Evolutionary conservation across 2,329 filamentous ascomycete genomes (phyloP).

Genomic region (Penicillium nordicum): DNA sequence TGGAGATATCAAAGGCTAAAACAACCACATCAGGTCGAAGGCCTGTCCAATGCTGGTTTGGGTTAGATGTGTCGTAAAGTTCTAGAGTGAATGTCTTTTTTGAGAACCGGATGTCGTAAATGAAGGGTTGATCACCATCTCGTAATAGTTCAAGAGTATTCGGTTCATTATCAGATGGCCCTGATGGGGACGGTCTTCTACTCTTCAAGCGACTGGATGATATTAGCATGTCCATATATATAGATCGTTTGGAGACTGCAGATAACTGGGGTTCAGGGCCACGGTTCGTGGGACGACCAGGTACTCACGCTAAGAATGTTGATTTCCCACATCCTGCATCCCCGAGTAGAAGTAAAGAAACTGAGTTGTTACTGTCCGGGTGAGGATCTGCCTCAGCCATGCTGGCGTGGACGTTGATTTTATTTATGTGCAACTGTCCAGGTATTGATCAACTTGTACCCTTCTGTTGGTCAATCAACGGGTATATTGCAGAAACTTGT

Average conservation of each 20-base stretch:
- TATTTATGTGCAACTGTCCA: background rate
- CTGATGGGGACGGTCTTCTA: slow-evolving; percentile 7
- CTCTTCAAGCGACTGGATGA: slow-evolving; percentile 19
- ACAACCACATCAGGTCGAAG: slow-evolving; percentile 54
- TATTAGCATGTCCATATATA: background rate
- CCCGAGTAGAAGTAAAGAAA: slow-evolving; percentile 54
- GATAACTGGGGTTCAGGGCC: background rate
- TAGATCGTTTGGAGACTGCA: background rate
- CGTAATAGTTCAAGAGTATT: slow-evolving; percentile 46
- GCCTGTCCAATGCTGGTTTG: slow-evolving; percentile 55
- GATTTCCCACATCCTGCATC: slow-evolving; percentile 61
- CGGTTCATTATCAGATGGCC: slow-evolving; percentile 24
- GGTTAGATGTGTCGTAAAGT: slow-evolving; percentile 56
- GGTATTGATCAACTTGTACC: background rate
- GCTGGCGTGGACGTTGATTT: background rate
- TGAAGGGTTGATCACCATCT: slow-evolving; percentile 57
- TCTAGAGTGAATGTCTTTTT: slow-evolving; percentile 54
- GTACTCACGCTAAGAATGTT: slow-evolving; percentile 59
- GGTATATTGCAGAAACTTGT: background rate
- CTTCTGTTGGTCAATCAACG: background rate
- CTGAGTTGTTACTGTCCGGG: slow-evolving; percentile 18
- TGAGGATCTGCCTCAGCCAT: slow-evolving; percentile 8
- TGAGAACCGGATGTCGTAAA: slow-evolving; percentile 58
- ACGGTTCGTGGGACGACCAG: too few species aligned
- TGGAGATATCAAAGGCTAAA: slow-evolving; percentile 57